Evolutionary conservation across 2,329 filamentous ascomycete genomes (phyloP), one percentile per base, ranked within the genome.

Genomic region (Cercospora berteroae): DNA sequence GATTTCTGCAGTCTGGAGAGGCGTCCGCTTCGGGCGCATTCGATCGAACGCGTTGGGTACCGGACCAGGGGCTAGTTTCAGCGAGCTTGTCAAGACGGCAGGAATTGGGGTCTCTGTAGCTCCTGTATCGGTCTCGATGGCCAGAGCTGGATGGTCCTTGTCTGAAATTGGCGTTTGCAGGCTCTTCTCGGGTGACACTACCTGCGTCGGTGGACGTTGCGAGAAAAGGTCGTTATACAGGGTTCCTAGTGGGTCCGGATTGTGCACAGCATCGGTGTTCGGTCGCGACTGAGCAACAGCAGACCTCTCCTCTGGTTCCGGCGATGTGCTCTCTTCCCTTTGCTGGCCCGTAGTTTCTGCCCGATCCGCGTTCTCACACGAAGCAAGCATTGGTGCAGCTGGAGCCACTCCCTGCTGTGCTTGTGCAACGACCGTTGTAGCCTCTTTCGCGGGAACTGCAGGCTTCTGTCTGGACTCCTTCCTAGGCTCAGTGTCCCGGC

Each of bases 1-100:
- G 58, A 94, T 91, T 1, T 90, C 92, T 20, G 91, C 90, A 61
- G 89, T 81, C 73, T 92, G 88, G 29, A 84, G 80, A 1, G 86
- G 84, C 1, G 85, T 80, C 36, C 90, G 85, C 74, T 87, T 90
- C 0, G 85, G 83, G 16, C 88, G 83, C 86, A 89, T 89, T 18
- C 86, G 83, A 75, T 89, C 86, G 71, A 89, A 89, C 1, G 88
- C 88, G 74, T 84, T 88, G 61, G 86, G 84, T 25, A 90, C 80
- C 0, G 83, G 75, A 52, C 83, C 83, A 16, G 80, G 78, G 2
- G 79, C 80, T 25, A 76, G 74, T 60, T 74, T 79, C 44, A 77
- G 72, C 4, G 77, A 67, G 25, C 66, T 70, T 12, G 73, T 69
- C 12, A 67, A 66, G 5, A 75, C 75, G 0, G 79, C 77, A 13